Base-by-base conservation (phyloP, 768 basidiomycete genomes). In the Mrakia gelida region DNA sequence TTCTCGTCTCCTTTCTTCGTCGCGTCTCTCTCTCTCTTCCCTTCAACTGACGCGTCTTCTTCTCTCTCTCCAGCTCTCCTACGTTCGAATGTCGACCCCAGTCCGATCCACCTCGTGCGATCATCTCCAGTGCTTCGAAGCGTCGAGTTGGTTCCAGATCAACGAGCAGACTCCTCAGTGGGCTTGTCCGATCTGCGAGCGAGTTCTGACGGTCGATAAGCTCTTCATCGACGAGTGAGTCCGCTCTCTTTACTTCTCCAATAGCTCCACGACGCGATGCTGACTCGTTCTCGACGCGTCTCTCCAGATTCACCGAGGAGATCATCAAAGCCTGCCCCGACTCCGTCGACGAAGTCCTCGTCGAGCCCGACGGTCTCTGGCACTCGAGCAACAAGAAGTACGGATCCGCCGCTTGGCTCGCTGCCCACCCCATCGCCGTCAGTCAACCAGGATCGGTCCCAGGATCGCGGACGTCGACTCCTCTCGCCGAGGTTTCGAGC, bases 161-260 rank as follows among this genome's bases (percentile, higher is more conserved):
- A 98, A 97, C 90, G 93, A 96, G 82, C 91, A 93, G 85, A 98
- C 95, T 13, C 97, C 96, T 2, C 95, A 94, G 43, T 99, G 93
- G 92, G 84, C 91, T 67, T 98, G 97, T 84, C 96, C 97, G 38
- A 91, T 94, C 62, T 98, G 97, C 85, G 93, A 94, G 83, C 90
- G 89, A 82, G 86, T 87, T 67, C 84, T 99, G 74, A 89, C 91
- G 80, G 86, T 89, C 28, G 91, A 91, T 49, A 93, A 98, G 79
- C 86, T 99, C 52, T 91, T 97, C 54, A 88, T 96, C 77, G 97
- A 99, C 83, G 95, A 94, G 95, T 94, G 84, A 62, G 89, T 82
- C 74, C 2, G 16, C 15, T 49, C 16, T 13, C 28, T 30, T 16
- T 13, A 10, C 43, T 62, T 54, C 30, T 72, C 79, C 9, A 28